Conservation (phyloP, 768 basidiomycete species). For the Fomitopsis pulvina region DNA sequence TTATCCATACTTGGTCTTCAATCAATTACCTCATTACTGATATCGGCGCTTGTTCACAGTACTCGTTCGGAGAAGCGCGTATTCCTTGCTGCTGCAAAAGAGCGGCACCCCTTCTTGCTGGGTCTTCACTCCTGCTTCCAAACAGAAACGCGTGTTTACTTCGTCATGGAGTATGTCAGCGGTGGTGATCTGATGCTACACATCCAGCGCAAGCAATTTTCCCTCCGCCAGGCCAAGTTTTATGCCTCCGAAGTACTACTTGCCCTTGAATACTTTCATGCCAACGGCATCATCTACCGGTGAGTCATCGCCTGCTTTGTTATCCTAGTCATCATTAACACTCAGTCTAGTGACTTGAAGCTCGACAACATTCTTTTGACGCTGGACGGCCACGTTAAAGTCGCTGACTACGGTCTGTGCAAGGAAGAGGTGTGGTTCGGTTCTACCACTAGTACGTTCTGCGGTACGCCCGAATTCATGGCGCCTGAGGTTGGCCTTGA, state of each 20-base stretch:
- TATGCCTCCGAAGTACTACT: conserved; percentile 96
- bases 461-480: conserved; percentile 99
- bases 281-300: conserved; percentile 99
- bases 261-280: conserved; percentile 96
- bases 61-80: conserved; percentile 99
- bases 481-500: conserved; percentile 78
- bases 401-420: conserved; percentile 98
- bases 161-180: conserved; percentile 99
- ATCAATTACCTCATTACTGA: background rate
- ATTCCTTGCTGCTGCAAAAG: conserved; percentile 92
- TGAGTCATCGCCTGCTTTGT: conserved; percentile 28
- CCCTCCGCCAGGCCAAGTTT: conserved; percentile 96
- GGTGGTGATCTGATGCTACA: conserved; percentile 99
- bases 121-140: conserved; percentile 99
- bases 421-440: conserved; percentile 99
- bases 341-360: conserved; percentile 77
- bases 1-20: background rate
- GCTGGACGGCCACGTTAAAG: conserved; percentile 95
- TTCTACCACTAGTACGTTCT: conserved; percentile 95
- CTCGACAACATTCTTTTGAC: conserved; percentile 97
- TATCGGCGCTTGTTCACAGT: conserved; percentile 32
- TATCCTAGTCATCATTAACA: background rate
- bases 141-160: conserved; percentile 98
- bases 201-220: conserved; percentile 98
- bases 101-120: conserved; percentile 95